phyloP scores from a whole-genome alignment of 192 early-diverging fungal genomes.

The Coemansia sp. region DNA sequence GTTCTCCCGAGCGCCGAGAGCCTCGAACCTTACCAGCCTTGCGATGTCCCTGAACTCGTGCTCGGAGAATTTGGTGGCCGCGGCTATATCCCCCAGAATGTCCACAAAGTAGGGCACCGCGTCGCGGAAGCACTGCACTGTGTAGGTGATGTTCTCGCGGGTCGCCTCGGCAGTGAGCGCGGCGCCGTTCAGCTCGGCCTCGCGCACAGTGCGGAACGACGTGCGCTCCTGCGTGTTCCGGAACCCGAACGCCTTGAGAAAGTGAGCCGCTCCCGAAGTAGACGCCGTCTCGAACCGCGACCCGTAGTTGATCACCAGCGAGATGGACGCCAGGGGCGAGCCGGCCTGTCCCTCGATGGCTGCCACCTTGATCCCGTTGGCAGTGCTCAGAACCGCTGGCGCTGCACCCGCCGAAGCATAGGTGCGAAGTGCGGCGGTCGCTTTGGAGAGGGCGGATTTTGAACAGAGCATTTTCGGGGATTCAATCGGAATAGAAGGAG shows the following conservation, averaged over 20 bases:
- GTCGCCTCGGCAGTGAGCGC: constrained; percentile 74
- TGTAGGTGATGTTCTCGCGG: constrained; percentile 81
- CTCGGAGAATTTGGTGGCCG: constrained; percentile 74
- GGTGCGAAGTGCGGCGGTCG: constrained; percentile 21
- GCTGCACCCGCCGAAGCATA: constrained; percentile 33
- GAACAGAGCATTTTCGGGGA: constrained; percentile 17
- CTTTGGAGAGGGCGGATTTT: constrained; percentile 18
- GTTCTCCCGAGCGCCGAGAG: constrained; percentile 60
- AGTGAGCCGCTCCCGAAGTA: constrained; percentile 83
- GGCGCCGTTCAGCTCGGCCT: constrained; percentile 89
- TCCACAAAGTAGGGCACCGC: constrained; percentile 85
- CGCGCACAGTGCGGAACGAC: constrained; percentile 81
- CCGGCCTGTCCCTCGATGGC: constrained; percentile 10
- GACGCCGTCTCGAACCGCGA: constrained; percentile 75
- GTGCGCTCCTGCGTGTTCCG: constrained; percentile 80
- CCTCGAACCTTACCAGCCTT: constrained; percentile 63
- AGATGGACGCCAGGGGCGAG: constrained; percentile 70
- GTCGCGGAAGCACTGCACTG: constrained; percentile 86
- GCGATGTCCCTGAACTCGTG: constrained; percentile 83
- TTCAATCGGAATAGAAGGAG: not conserved
- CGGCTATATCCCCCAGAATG: constrained; percentile 73
- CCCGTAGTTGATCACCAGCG: constrained; percentile 87
- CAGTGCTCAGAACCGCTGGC: constrained; percentile 22
- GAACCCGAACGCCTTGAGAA: constrained; percentile 86
- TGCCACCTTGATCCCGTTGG: constrained; percentile 50